Base-by-base conservation (phyloP, 495 filamentous ascomycete species). In the Annulohypoxylon maeteangense region DNA sequence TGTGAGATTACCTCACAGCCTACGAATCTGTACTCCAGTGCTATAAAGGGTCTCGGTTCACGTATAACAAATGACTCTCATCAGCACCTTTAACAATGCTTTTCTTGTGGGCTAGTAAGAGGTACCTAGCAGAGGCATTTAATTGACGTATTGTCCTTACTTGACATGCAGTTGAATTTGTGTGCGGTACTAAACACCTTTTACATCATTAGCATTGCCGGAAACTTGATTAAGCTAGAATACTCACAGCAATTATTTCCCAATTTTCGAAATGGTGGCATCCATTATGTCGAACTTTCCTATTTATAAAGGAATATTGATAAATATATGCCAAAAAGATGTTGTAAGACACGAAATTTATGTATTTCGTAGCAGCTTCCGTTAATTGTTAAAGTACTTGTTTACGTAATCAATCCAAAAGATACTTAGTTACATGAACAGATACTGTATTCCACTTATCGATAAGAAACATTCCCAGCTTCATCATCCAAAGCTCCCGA, bases 381-480 rank as follows among this genome's bases (percentile, higher is more conserved):
- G n/a, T n/a, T n/a, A n/a, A 44, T 29, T 29, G 27, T 3, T 29
- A 29, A 29, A 3, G 14, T 40, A 12, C 12, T n/a, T 14, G 0
- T 4, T 44, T 44, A 44, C 7, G 40, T 44, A 44, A 44, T 18
- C 40, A 44, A 12, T n/a, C n/a, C n/a, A 7, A 7, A 12, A 48
- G 18, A 7, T 25, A 48, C 20, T 23, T 12, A 48, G 18, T 5
- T 25, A 48, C 45, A 25, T 25, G 1, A 14, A 12, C 23, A 10
- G 47, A 51, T 51, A 14, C 23, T 29, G 50, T 53, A 20, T n/a
- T 12, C 25, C 14, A 47, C 36, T 68, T 68, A 68, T 68, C 66
- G 66, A 68, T 68, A 68, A 63, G 66, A 23, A 27, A 23, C 20
- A 29, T 50, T 20, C 18, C 31, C n/a, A 57, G 48, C 50, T 42